Evolutionary conservation across 192 early-diverging fungal genomes (phyloP).

Genomic region (Paraglomus occultum): DNA sequence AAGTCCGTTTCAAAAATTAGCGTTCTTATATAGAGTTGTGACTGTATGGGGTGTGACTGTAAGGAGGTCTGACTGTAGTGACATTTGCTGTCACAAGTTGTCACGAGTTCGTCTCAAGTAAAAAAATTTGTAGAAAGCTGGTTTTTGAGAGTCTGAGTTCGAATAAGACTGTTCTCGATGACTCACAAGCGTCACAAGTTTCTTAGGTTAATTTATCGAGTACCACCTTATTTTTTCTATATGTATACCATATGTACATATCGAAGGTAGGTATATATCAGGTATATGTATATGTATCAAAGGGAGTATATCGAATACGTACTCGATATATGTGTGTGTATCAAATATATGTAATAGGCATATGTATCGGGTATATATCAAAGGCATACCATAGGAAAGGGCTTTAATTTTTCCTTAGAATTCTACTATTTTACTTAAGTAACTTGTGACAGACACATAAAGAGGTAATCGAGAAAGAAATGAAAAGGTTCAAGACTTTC

Average conservation of each 20-base stretch:
- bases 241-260: neutral
- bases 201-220: constrained; percentile 1
- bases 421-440: constrained; percentile 26
- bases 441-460: constrained; percentile 22
- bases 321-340: no score
- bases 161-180: constrained; percentile 9
- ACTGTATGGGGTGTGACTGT: no score
- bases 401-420: neutral
- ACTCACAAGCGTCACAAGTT: constrained; percentile 12
- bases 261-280: constrained; percentile 8
- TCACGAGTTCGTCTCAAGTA: constrained; percentile 13
- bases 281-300: no score
- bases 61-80: no score
- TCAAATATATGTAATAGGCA: no score
- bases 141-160: constrained; percentile 12
- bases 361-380: neutral
- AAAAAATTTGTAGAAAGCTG: constrained; percentile 11
- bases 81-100: constrained; percentile 21
- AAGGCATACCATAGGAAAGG: constrained; percentile 12
- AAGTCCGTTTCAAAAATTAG: no score
- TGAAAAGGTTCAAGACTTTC: constrained; percentile 14
- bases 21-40: no score
- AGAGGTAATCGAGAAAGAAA: constrained; percentile 21
- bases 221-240: neutral
- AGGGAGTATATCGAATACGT: no score